Percentiles rank a stretch among this genome's conserved stretches.
Evolutionary conservation across 257 asterid genomes (phyloP).

Genomic region (Solanum piurae): DNA sequence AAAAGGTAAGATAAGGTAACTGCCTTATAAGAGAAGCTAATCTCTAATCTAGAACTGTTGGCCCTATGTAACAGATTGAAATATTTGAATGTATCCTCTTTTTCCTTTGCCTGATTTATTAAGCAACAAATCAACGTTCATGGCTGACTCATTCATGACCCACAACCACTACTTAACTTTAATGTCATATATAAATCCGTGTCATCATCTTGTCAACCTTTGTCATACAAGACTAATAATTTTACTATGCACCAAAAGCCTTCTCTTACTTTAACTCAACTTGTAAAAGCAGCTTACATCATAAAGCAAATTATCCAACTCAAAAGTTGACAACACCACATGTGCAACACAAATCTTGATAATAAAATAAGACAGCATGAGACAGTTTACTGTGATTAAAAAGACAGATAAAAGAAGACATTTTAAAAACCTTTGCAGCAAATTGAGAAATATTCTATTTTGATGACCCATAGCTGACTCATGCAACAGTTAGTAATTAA

Average conservation of each 20-base stretch:
- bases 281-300: background rate
- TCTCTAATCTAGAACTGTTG: background rate
- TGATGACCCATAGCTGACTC: background rate
- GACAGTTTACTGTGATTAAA: background rate
- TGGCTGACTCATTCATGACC: background rate
- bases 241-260: background rate
- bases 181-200: background rate
- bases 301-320: background rate
- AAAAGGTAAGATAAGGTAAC: background rate
- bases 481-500: background rate
- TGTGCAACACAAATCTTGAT: background rate
- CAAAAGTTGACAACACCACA: background rate
- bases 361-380: background rate
- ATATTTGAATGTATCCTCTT: background rate
- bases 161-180: background rate
- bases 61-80: background rate
- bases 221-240: background rate
- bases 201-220: background rate
- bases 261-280: background rate
- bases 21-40: background rate
- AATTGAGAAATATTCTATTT: background rate
- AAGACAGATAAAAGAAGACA: background rate
- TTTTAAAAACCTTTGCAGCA: background rate
- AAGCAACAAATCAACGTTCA: background rate
- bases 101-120: background rate